phyloP scores from a whole-genome alignment of 108 stramenopile species.

The Skeletonema marinoi region DNA sequence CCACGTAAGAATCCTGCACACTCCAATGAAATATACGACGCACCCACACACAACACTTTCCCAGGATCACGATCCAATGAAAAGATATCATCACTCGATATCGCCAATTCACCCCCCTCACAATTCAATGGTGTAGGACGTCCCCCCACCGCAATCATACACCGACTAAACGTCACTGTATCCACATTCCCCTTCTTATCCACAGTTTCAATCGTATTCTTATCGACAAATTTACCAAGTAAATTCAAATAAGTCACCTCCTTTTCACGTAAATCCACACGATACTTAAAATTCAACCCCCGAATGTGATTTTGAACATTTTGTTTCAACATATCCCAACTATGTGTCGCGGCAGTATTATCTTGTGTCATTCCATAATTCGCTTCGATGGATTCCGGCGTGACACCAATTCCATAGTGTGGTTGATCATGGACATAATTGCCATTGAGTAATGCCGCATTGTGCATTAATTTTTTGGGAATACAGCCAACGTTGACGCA shows the following conservation, averaged over 20 bases:
- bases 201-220: slow-evolving; percentile 79
- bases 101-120: slow-evolving; percentile 92
- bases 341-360: slow-evolving; percentile 22
- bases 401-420: slow-evolving; percentile 73
- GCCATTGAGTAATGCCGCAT: slow-evolving; percentile 77
- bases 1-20: slow-evolving; percentile 97
- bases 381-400: slow-evolving; percentile 15
- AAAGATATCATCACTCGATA: slow-evolving; percentile 96
- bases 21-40: slow-evolving; percentile 97
- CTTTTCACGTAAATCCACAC: slow-evolving; percentile 93
- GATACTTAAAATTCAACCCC: slow-evolving; percentile 96
- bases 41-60: slow-evolving; percentile 95
- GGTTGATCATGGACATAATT: slow-evolving; percentile 54
- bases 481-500: slow-evolving; percentile 99
- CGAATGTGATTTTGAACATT: slow-evolving; percentile 96
- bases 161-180: slow-evolving; percentile 77
- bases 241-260: slow-evolving; percentile 92
- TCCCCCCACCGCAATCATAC: slow-evolving; percentile 95
- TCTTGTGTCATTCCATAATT: slow-evolving; percentile 40
- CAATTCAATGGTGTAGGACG: slow-evolving; percentile 87
- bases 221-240: slow-evolving; percentile 84
- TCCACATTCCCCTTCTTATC: slow-evolving; percentile 85
- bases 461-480: slow-evolving; percentile 99
- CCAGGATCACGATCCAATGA: slow-evolving; percentile 89
- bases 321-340: slow-evolving; percentile 80